These are phyloP conservation scores for Solanum hybrid DNA, from an alignment of 305 asterid genomes.

Conservation along the genomic window DNA sequence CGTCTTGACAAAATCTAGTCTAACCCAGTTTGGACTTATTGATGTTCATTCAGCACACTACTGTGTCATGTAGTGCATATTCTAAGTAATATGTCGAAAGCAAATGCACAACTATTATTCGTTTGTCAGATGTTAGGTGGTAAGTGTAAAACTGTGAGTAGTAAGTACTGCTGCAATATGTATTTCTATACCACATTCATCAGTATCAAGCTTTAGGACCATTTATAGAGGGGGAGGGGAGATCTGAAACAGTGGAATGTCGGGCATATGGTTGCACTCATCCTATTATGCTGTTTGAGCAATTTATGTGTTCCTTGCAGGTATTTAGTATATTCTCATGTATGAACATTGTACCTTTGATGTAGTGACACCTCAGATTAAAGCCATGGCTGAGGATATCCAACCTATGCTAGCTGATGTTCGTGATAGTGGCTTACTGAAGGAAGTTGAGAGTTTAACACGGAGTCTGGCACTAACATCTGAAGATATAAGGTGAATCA, in stretches of 20 bases:
- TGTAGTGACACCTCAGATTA: conserved; percentile 81
- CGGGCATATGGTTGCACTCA: not conserved
- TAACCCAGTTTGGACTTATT: not conserved
- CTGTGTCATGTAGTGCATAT: not conserved
- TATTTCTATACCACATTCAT: not conserved
- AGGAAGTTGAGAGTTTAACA: conserved; percentile 77
- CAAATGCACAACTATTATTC: not conserved
- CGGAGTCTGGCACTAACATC: conserved; percentile 84
- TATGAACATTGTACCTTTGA: conserved; percentile 39
- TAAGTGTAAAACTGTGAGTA: not conserved
- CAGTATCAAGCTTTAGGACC: not conserved
- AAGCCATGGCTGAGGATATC: conserved; percentile 84
- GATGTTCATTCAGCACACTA: not conserved
- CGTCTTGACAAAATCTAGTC: not conserved
- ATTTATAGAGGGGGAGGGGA: not conserved
- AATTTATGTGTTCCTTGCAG: conserved; percentile 8
- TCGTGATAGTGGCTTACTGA: conserved; percentile 75
- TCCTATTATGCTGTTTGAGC: not conserved
- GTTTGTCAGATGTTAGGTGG: not conserved
- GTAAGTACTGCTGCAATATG: not conserved
- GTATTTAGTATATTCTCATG: conserved; percentile 40
- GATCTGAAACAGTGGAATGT: not conserved
- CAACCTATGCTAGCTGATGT: conserved; percentile 86
- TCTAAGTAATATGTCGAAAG: not conserved
- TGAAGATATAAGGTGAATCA: conserved; percentile 67